phyloP scores from a whole-genome alignment of 768 basidiomycete genomes.

The Guyanaporus albipodus region DNA sequence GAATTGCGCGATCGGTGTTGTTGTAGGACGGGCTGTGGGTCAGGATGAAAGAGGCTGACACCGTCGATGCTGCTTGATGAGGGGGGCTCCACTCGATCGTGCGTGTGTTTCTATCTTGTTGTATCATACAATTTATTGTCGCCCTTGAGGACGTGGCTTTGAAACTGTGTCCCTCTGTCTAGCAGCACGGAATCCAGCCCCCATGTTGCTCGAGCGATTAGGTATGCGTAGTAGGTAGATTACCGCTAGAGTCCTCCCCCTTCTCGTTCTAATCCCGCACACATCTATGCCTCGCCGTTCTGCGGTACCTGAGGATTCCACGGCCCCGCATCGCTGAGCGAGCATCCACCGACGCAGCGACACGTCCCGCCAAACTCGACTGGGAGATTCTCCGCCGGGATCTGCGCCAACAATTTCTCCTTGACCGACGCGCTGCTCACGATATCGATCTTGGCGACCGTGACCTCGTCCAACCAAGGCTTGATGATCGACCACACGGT shows the following conservation, averaged over 20 bases:
- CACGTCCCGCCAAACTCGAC: conserved; percentile 83
- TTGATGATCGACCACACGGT: conserved; percentile 88
- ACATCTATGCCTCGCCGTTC: conserved; percentile 24
- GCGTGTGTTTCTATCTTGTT: too few relatives aligned
- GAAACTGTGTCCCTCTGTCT: too few relatives aligned
- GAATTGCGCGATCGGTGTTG: too few relatives aligned
- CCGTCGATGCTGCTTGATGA: too few relatives aligned
- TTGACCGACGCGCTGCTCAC: conserved; percentile 65
- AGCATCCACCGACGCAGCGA: conserved; percentile 75
- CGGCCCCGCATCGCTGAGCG: conserved; percentile 85
- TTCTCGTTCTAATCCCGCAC: background rate
- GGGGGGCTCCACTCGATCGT: too few relatives aligned
- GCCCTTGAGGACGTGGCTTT: too few relatives aligned
- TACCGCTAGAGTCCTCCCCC: conserved; percentile 11
- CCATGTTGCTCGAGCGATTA: conserved; percentile 25
- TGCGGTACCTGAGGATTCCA: conserved; percentile 53
- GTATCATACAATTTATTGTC: too few relatives aligned
- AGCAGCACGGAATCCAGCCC: conserved; percentile 6
- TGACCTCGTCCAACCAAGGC: conserved; percentile 93
- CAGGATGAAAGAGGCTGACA: conserved; percentile 18
- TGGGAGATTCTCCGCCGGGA: conserved; percentile 80
- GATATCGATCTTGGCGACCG: conserved; percentile 92
- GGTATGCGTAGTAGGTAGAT: conserved; percentile 30
- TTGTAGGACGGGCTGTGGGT: conserved; percentile 29
- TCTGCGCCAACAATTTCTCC: conserved; percentile 74